phyloP scores from a whole-genome alignment of 768 basidiomycete species.

The Goffeauzyma gilvescens region DNA sequence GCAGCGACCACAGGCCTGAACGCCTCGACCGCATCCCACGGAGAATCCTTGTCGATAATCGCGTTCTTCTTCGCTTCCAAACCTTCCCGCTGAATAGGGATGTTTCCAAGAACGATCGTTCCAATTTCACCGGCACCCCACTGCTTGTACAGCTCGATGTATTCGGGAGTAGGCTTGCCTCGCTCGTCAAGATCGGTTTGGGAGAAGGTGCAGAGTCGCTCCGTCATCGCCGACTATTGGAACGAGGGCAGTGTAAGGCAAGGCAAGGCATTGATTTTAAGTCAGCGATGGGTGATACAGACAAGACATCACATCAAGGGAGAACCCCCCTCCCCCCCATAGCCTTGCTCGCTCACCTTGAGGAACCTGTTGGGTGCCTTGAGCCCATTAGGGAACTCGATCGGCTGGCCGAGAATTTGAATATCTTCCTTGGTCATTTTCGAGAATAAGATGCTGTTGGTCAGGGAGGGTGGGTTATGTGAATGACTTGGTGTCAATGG shows the following conservation, averaged over 20 bases:
- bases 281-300: too few species aligned
- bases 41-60: slow-evolving; percentile 16
- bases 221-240: slow-evolving; percentile 23
- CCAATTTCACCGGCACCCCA: slow-evolving; percentile 29
- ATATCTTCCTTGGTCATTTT: too few species aligned
- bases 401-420: slow-evolving; percentile 8
- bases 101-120: slow-evolving; percentile 24
- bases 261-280: too few species aligned
- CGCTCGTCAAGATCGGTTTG: slow-evolving; percentile 16
- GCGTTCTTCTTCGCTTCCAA: slow-evolving; percentile 26
- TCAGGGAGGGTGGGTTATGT: too few species aligned
- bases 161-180: slow-evolving; percentile 22
- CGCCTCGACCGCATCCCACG: slow-evolving; percentile 20
- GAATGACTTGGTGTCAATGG: too few species aligned
- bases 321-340: not conserved
- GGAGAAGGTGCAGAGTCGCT: slow-evolving; percentile 25
- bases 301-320: not conserved
- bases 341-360: slow-evolving; percentile 8
- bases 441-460: too few species aligned
- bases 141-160: slow-evolving; percentile 22
- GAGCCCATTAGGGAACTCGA: slow-evolving; percentile 22
- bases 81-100: slow-evolving; percentile 18
- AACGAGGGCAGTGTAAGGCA: not conserved
- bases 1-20: slow-evolving; percentile 20
- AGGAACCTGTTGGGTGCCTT: slow-evolving; percentile 20